Base-by-base conservation (phyloP, 2,329 filamentous ascomycete genomes). In the Ascocoryne sarcoides region DNA sequence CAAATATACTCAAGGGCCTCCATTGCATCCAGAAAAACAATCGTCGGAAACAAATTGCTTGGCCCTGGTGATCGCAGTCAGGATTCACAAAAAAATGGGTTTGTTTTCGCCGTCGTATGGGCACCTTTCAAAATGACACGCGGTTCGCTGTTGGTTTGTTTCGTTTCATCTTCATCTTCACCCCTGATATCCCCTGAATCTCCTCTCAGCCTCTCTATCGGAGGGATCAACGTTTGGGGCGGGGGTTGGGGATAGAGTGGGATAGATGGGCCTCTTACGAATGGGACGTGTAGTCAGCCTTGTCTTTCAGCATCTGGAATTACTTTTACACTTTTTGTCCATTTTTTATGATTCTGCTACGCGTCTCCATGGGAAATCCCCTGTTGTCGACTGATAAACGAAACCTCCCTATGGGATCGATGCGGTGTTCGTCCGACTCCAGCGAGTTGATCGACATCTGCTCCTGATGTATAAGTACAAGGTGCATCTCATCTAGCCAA, bases 241-340 rank as follows among this genome's bases (percentile, higher is more conserved):
- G 23, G 23, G 12, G 12, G 23, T 26, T 26, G 23, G 23, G 23
- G 23, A 26, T 26, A 26, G 23, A 26, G 23, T 26, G 23, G 12
- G 12, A 26, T 26, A 26, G 23, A 26, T 26, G 23, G 23, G 12
- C n/a, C 23, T 26, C 23, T 26, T 26, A 12, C 23, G 92, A 61
- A 96, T 96, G 71, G 90, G 96, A 37, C 96, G 96, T 63, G 76
- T 90, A 4, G 79, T 92, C 9, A 12, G 23, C 23, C 12, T 26
- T 12, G 23, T 12, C 7, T 12, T 7, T 7, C 7, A 7, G 7
- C 23, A 12, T 12, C 23, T 7, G 12, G 23, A 26, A 26, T 26
- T 7, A 26, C 23, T 26, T 26, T 26, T 12, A 7, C 12, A 12
- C 23, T 26, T 12, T 26, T 7, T 26, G 23, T 7, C 12, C 7